Conservation (phyloP, 2,329 filamentous ascomycete species). For the Aspergillus proliferans region DNA sequence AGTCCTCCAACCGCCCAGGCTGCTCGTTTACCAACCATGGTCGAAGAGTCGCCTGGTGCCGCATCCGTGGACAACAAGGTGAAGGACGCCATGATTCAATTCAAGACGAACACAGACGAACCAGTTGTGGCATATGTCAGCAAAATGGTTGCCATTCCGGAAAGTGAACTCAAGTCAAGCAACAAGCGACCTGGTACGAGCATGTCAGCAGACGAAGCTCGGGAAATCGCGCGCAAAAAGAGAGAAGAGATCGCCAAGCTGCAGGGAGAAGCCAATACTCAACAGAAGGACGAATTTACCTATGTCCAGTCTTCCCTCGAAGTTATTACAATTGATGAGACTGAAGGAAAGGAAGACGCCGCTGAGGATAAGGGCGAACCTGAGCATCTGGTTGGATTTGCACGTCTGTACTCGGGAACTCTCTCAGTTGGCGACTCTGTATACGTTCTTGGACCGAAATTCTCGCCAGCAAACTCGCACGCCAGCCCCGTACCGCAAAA, state of each 20-base stretch:
- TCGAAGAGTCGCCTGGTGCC: conserved; percentile 72
- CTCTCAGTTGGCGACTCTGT: conserved; percentile 83
- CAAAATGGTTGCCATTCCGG: conserved; percentile 94
- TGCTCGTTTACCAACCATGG: conserved; percentile 68
- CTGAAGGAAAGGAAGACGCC: neutral
- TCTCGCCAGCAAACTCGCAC: conserved; percentile 71
- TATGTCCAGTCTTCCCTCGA: conserved; percentile 57
- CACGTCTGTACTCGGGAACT: conserved; percentile 85
- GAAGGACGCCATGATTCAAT: conserved; percentile 74
- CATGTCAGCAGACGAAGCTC: conserved; percentile 81
- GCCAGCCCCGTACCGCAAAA: conserved; percentile 68
- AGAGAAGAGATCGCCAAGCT: conserved; percentile 79
- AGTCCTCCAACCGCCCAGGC: conserved; percentile 76
- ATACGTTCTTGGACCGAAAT: conserved; percentile 90
- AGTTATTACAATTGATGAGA: conserved; percentile 47
- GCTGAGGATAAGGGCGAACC: conserved; percentile 58
- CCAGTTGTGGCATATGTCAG: conserved; percentile 92
- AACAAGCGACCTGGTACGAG: conserved; percentile 61
- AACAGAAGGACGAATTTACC: conserved; percentile 45
- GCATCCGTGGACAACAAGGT: conserved; percentile 63
- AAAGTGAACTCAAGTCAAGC: conserved; percentile 85
- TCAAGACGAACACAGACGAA: conserved; percentile 62
- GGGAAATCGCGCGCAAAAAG: conserved; percentile 81
- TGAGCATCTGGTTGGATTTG: conserved; percentile 91
- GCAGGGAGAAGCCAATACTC: conserved; percentile 50